Base-by-base conservation (phyloP, 2,329 filamentous ascomycete genomes). In the Aspergillus tamarii region DNA sequence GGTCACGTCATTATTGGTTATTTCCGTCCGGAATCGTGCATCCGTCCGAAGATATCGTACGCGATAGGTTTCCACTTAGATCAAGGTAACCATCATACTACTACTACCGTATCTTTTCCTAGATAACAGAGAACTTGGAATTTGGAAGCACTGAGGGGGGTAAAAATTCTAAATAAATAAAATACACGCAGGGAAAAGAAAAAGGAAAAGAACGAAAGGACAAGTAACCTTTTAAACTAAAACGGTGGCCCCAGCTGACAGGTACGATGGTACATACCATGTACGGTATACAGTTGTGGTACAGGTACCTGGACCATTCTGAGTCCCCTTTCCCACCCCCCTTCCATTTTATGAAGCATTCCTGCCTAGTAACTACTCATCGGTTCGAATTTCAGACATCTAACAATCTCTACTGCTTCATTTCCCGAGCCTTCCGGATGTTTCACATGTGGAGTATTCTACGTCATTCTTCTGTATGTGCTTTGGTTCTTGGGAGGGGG, bases 1-100 rank as follows among this genome's bases (percentile, higher is more conserved):
- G 41, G 41, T 58, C 56, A 48, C 41, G 56, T 58, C 56, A 58
- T 57, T 57, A 45, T 57, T 57, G 34, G 55, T 30, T 43, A 43
- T 58, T 10, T 6, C 36, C 7, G 28, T 7, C 28, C 26, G 36
- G 34, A 45, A 45, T 30, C 14, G 36, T 57, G 41, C 55, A 43
- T 26, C 55, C 36, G 55, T 58, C 39, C 19, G 1, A 30, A 52
- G 19, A 34, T 19, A 48, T 36, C 28, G 23, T 26, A 28, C 23
- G 21, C 19, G 21, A 46, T 46, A 21, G 43, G 43, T 46, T 23
- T 14, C 41, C 14, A 39, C n/a, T 39, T 19, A n/a, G 23, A 46
- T 46, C n/a, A 46, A 11, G 12, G 21, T 46, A 23, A 23, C 21
- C 23, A 46, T 23, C 12, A 46, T 46, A 23, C 21, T 41, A 23